These are phyloP conservation scores for Arctium minus DNA, from an alignment of 129 eudicot genomes.

Conservation along the genomic window DNA sequence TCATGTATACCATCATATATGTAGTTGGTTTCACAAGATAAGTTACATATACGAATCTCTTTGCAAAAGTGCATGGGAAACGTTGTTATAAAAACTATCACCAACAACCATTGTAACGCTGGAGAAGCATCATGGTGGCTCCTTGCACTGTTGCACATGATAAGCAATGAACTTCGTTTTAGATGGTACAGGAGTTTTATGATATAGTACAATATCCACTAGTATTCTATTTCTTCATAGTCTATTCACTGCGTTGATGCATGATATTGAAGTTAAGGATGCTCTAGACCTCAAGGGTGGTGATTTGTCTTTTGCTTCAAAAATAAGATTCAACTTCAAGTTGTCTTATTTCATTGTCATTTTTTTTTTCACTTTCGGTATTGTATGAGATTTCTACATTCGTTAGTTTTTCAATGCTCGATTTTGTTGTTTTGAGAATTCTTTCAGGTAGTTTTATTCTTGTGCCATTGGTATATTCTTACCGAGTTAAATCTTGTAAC, in stretches of 20 bases:
- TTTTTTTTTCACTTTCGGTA: neutral
- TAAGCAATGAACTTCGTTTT: neutral
- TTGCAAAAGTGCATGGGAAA: conserved; percentile 3
- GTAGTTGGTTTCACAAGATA: conserved; percentile 16
- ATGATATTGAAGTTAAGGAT: neutral
- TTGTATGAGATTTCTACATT: neutral
- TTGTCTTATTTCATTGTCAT: neutral
- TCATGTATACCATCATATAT: neutral
- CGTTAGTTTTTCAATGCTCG: neutral
- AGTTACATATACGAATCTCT: neutral
- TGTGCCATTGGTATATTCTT: neutral
- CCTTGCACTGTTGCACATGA: neutral
- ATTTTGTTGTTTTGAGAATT: neutral
- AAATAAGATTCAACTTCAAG: neutral
- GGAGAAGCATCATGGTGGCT: conserved; percentile 7
- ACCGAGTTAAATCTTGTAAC: conserved; percentile 2
- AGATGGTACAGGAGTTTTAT: neutral
- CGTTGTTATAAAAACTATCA: neutral
- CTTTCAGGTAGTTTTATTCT: neutral
- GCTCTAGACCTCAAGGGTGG: neutral
- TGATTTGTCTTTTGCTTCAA: neutral
- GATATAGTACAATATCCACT: neutral
- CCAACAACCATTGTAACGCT: neutral
- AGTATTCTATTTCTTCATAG: neutral
- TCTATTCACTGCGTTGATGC: neutral